Evolutionary conservation across 495 filamentous ascomycete species (phyloP).

Genomic region (Choiromyces venosus): DNA sequence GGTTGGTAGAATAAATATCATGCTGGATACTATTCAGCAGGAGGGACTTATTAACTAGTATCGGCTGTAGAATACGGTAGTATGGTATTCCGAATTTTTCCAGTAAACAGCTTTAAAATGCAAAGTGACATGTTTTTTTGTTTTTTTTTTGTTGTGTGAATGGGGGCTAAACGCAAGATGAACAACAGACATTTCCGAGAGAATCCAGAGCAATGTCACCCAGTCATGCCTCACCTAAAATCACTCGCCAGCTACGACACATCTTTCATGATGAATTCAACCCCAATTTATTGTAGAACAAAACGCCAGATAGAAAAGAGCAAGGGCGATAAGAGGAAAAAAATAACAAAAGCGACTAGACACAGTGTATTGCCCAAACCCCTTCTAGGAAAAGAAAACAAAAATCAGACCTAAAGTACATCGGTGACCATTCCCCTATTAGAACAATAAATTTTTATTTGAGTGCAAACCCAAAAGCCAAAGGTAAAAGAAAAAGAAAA

Average conservation of each 20-base stretch:
- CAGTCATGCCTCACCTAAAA: not conserved
- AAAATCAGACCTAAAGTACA: constrained; percentile 3
- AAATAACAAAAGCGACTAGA: not conserved
- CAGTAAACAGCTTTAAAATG: not conserved
- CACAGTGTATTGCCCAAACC: not conserved
- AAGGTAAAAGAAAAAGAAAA: constrained; percentile 5
- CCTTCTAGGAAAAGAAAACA: not conserved
- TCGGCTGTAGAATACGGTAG: too few relatives aligned
- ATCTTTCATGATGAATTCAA: not conserved
- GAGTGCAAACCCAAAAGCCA: constrained; percentile 11
- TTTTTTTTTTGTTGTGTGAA: not conserved
- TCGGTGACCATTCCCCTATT: not conserved
- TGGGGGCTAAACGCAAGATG: not conserved
- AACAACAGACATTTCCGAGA: not conserved
- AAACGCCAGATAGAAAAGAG: not conserved
- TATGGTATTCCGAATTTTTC: not conserved
- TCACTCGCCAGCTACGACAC: not conserved
- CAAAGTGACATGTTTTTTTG: too few relatives aligned
- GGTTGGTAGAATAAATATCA: not conserved
- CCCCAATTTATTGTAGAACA: not conserved
- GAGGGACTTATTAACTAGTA: not conserved
- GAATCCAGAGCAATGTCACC: not conserved
- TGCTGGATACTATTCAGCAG: not conserved
- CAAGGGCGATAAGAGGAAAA: not conserved
- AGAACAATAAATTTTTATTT: not conserved